Percentiles rank a stretch among this genome's conserved stretches.
phyloP scores from a whole-genome alignment of 768 basidiomycete genomes.

The Tylopilus rubrobrunneus region DNA sequence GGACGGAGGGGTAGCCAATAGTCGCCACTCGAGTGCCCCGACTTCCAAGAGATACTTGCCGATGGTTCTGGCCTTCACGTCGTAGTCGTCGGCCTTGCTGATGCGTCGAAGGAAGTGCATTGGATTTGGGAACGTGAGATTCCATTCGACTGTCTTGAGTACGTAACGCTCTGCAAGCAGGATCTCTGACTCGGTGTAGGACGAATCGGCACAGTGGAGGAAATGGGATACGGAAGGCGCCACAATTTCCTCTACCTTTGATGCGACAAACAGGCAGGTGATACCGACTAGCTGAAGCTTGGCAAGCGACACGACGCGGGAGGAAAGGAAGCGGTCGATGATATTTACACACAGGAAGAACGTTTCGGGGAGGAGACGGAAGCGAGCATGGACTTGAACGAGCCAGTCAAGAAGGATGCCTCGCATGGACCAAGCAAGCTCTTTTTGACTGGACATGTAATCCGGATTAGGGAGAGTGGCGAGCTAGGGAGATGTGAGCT shows the following conservation, averaged over 20 bases:
- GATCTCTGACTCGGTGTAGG: slow-evolving; percentile 76
- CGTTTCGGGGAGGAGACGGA: slow-evolving; percentile 84
- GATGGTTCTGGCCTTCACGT: slow-evolving; percentile 78
- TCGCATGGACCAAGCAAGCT: slow-evolving; percentile 87
- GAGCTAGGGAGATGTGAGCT: slow-evolving; percentile 41
- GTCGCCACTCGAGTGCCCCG: slow-evolving; percentile 71
- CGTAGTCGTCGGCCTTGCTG: slow-evolving; percentile 92
- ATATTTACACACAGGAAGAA: slow-evolving; percentile 88
- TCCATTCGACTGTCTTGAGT: slow-evolving; percentile 81
- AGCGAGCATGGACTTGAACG: slow-evolving; percentile 84
- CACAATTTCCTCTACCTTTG: slow-evolving; percentile 92
- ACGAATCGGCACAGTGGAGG: slow-evolving; percentile 71
- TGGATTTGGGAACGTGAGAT: slow-evolving; percentile 82
- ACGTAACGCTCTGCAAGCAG: slow-evolving; percentile 88
- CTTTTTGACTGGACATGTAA: slow-evolving; percentile 82
- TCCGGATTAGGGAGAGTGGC: slow-evolving; percentile 76
- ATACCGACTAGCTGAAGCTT: slow-evolving; percentile 93
- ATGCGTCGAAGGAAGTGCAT: slow-evolving; percentile 85
- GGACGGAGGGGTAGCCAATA: slow-evolving; percentile 73
- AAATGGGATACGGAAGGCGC: slow-evolving; percentile 83
- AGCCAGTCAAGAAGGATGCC: slow-evolving; percentile 91
- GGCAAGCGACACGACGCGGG: slow-evolving; percentile 50
- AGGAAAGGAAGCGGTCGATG: slow-evolving; percentile 68
- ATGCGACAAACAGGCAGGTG: slow-evolving; percentile 80
- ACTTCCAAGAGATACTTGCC: slow-evolving; percentile 93